Evolutionary conservation across 2,329 filamentous ascomycete genomes (phyloP).

Genomic region (Fusarium irregulare): DNA sequence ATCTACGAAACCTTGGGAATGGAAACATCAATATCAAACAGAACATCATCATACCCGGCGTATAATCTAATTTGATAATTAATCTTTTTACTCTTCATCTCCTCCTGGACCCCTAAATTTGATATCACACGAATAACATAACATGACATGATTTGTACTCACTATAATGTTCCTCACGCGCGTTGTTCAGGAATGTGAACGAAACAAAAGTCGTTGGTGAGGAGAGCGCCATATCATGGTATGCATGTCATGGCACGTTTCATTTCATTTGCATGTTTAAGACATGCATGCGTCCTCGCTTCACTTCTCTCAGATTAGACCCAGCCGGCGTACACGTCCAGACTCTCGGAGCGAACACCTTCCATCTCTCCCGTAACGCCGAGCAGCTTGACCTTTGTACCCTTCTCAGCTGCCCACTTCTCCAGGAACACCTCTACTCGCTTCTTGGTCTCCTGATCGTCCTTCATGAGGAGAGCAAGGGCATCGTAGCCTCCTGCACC

Average conservation of each 20-base stretch:
- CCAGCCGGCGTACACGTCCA: slow-evolving; percentile 59
- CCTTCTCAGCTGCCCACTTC: slow-evolving; percentile 71
- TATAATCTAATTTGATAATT: slow-evolving; percentile 34
- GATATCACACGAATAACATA: neutral
- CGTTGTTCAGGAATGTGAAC: slow-evolving; percentile 26
- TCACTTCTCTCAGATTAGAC: slow-evolving; percentile 42
- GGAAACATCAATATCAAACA: slow-evolving; percentile 8
- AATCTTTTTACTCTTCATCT: neutral
- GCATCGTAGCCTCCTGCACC: slow-evolving; percentile 96
- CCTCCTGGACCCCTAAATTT: slow-evolving; percentile 2
- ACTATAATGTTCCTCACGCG: neutral
- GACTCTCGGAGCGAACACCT: slow-evolving; percentile 64
- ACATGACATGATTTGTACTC: neutral
- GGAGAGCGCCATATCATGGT: neutral
- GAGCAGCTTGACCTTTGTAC: slow-evolving; percentile 74
- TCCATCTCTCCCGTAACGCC: slow-evolving; percentile 79
- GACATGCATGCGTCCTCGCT: slow-evolving; percentile 26
- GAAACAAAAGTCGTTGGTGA: slow-evolving; percentile 27
- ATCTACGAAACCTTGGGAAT: slow-evolving; percentile 23
- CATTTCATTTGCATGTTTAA: slow-evolving; percentile 33
- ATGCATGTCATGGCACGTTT: slow-evolving; percentile 1
- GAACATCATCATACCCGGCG: slow-evolving; percentile 33
- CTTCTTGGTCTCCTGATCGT: slow-evolving; percentile 72
- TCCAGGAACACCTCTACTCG: slow-evolving; percentile 71
- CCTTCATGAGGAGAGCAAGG: slow-evolving; percentile 80